A percentile compares a stretch with the other conserved stretches of the same genome.
Conservation (phyloP, 176 grass and related monocot genomes). For the Musa troglodytarum region DNA sequence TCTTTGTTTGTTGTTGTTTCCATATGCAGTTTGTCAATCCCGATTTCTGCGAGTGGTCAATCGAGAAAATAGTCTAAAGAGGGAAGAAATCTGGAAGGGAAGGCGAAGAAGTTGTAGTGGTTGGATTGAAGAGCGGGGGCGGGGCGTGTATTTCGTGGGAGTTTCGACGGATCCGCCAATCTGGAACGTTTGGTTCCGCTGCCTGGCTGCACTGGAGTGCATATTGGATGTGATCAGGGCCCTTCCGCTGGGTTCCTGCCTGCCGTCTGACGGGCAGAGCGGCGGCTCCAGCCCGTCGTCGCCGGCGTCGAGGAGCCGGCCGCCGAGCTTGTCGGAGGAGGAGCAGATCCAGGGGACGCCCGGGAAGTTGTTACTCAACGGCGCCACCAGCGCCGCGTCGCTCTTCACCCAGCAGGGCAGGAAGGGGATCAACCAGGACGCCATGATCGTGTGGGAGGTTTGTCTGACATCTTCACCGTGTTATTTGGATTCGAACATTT, state of each 20-base stretch:
- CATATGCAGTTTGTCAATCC: background rate
- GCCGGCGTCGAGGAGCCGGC: background rate
- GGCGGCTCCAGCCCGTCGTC: constrained; percentile 15
- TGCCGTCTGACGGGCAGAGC: constrained; percentile 15
- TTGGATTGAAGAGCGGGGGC: background rate
- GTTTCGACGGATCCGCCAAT: constrained; percentile 2
- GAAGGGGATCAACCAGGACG: constrained; percentile 20
- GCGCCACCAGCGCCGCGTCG: constrained; percentile 1
- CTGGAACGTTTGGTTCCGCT: background rate
- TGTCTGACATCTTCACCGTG: background rate
- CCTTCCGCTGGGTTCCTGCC: constrained; percentile 21
- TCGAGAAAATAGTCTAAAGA: background rate
- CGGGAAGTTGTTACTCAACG: constrained; percentile 14
- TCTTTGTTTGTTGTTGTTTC: background rate
- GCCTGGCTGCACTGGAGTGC: constrained; percentile 44
- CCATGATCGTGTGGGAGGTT: constrained; percentile 22
- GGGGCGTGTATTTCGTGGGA: background rate
- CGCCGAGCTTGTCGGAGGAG: background rate
- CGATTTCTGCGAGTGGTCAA: background rate
- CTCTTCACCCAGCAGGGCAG: constrained; percentile 13
- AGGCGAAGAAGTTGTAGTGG: background rate
- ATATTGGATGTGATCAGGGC: constrained; percentile 36
- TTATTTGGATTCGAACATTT: background rate
- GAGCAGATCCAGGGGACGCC: constrained; percentile 2
- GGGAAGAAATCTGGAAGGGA: background rate